Evolutionary conservation across 805 yeast species (phyloP).

Genomic region (Metschnikowia cubensis): DNA sequence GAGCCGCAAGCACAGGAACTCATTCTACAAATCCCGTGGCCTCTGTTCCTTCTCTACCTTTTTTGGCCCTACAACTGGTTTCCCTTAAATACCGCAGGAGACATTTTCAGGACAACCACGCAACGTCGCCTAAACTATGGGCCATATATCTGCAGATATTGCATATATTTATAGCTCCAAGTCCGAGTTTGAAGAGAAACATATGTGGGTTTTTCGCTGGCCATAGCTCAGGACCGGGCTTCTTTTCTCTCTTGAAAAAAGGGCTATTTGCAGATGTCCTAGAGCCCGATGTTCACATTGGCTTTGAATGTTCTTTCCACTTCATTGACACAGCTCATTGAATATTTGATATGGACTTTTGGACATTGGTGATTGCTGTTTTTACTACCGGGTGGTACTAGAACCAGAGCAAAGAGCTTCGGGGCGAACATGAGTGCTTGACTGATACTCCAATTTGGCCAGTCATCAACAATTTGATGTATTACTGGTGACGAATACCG

Average conservation of each 20-base stretch:
- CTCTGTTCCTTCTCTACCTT: slow-evolving; percentile 70
- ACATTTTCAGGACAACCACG: slow-evolving; percentile 94
- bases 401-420: no score
- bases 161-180: slow-evolving; percentile 36
- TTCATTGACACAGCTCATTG: no score
- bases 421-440: no score
- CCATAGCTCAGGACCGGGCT: slow-evolving; percentile 7
- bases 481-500: no score
- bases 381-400: no score
- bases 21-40: slow-evolving; percentile 89
- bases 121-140: slow-evolving; percentile 53
- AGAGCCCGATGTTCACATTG: background rate
- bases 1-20: slow-evolving; percentile 20
- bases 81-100: slow-evolving; percentile 87
- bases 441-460: no score
- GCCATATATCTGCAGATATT: slow-evolving; percentile 28
- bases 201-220: slow-evolving; percentile 17
- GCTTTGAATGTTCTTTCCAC: background rate
- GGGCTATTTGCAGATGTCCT: background rate
- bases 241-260: slow-evolving; percentile 15
- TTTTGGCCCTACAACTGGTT: slow-evolving; percentile 77
- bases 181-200: slow-evolving; percentile 55
- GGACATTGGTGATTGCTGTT: no score
- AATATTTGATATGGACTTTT: no score
- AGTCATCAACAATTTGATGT: no score